Evolutionary conservation across 768 basidiomycete genomes (phyloP).

Genomic region (Suillus subluteus): DNA sequence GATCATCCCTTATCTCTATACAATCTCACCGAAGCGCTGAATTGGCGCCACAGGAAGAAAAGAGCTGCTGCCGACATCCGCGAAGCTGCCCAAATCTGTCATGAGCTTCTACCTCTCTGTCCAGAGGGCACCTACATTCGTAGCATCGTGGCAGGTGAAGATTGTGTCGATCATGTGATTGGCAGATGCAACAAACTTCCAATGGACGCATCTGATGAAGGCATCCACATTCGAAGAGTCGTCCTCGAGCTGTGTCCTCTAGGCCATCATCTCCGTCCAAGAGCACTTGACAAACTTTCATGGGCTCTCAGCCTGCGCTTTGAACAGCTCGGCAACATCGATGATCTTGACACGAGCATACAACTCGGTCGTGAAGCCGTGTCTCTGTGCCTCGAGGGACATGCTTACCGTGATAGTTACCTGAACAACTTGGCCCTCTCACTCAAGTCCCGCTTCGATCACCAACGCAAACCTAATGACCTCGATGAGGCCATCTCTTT

Average conservation of each 20-base stretch:
- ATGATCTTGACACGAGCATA: no score
- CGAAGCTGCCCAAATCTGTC: constrained; percentile 6
- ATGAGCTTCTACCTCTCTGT: not conserved
- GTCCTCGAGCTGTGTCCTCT: not conserved
- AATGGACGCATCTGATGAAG: not conserved
- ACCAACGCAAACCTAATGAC: no score
- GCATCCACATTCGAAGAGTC: not conserved
- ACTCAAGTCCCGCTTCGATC: no score
- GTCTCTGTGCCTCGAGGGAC: no score
- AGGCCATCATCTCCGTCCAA: not conserved
- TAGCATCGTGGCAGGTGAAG: not conserved
- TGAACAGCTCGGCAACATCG: no score
- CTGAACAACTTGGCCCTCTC: no score
- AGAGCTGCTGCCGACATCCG: constrained; percentile 17
- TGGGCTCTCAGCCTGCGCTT: not conserved
- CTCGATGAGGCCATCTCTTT: no score
- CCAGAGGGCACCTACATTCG: not conserved
- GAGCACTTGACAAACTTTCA: not conserved
- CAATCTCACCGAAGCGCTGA: constrained; percentile 19
- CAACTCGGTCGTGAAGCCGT: no score
- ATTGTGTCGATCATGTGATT: not conserved
- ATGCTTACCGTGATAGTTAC: no score
- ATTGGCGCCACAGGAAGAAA: constrained; percentile 12
- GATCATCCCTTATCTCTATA: constrained; percentile 10
- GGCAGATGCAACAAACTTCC: not conserved